Evolutionary conservation across 2,329 filamentous ascomycete genomes (phyloP), one percentile per base, ranked within the genome.

Genomic region (Fusarium annulatum): DNA sequence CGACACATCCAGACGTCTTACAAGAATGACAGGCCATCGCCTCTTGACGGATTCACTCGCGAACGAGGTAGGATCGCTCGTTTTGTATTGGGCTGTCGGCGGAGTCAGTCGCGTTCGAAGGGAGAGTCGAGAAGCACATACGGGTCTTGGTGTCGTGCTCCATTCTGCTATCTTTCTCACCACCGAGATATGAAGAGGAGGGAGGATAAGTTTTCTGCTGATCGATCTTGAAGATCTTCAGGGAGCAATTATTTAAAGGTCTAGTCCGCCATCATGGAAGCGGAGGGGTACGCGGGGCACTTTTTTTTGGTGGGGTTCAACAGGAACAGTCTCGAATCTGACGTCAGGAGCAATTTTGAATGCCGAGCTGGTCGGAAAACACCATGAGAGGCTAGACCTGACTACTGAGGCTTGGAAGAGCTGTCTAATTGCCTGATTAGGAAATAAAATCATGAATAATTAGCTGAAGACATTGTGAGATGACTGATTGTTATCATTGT

Each of bases 21-120:
- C 94, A 77, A 99, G 85, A 80, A 99, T 99, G 64, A 97, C 88
- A 21, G 96, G 96, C 96, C 96, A 99, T 81, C 96, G 89, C 75
- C 95, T 92, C 79, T 92, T 89, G 39, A 94, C 96, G 14, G 96
- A 97, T 68, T 91, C 87, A 82, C 91, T 94, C 59, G 93, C 96
- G 81, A 98, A 98, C 53, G 95, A 98, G 46, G 88, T 93, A 78
- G 89, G 90, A 85, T 98, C 95, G 77, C 88, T 91, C 42, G 95
- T 98, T 76, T 87, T 88, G 81, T 92, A 97, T 69, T 90, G 91
- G 52, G 92, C 94, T 97, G 78, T 63, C 34, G n/a, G 45, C 15
- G 61, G 21, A 49, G 72, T 76, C 57, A 78, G 75, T 61, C 61
- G 48, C 19, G 51, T 33, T 42, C 28, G n/a, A 43, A 26, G 2